Percentiles rank a stretch among this genome's conserved stretches.
Evolutionary conservation across 2,329 filamentous ascomycete species (phyloP).

Genomic region (Myrmaecium sp.): DNA sequence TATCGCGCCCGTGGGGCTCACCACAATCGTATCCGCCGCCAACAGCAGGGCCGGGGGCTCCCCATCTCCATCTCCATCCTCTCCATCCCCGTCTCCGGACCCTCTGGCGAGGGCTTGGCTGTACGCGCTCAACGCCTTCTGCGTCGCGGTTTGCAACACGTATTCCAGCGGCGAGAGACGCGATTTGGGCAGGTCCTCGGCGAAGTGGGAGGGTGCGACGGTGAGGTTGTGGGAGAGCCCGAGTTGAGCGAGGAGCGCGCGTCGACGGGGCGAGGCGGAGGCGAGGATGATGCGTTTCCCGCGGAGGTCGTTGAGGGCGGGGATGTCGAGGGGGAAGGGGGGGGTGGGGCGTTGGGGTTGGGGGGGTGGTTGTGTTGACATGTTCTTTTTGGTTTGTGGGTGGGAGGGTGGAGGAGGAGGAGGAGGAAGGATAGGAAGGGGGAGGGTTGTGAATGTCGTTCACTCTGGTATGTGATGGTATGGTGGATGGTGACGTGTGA

Average conservation of each 20-base stretch:
- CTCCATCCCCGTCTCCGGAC: no score
- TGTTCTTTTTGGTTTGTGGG: no score
- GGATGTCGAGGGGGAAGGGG: conserved; percentile 57
- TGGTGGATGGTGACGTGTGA: no score
- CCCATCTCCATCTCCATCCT: conserved; percentile 48
- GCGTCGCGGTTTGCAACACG: conserved; percentile 68
- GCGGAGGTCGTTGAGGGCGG: conserved; percentile 60
- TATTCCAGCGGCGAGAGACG: conserved; percentile 71
- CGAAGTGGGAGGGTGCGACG: conserved; percentile 64
- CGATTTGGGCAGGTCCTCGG: conserved; percentile 70
- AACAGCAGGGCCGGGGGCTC: conserved; percentile 77
- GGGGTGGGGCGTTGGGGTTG: conserved; percentile 29
- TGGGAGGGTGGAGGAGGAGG: no score
- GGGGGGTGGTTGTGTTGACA: conserved; percentile 8
- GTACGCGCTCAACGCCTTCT: conserved; percentile 69
- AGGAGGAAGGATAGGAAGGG: no score
- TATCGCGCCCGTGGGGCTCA: conserved; percentile 56
- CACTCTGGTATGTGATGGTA: no score
- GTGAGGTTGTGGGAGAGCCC: conserved; percentile 46
- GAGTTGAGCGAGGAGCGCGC: conserved; percentile 61
- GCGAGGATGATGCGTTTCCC: conserved; percentile 75
- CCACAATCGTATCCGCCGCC: conserved; percentile 80
- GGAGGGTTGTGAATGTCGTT: no score
- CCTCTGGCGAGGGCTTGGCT: conserved; percentile 37
- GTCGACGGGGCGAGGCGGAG: conserved; percentile 71